These are phyloP conservation scores for Aspergillus melleus DNA, from an alignment of 2,329 filamentous ascomycete genomes.

Conservation along the genomic window DNA sequence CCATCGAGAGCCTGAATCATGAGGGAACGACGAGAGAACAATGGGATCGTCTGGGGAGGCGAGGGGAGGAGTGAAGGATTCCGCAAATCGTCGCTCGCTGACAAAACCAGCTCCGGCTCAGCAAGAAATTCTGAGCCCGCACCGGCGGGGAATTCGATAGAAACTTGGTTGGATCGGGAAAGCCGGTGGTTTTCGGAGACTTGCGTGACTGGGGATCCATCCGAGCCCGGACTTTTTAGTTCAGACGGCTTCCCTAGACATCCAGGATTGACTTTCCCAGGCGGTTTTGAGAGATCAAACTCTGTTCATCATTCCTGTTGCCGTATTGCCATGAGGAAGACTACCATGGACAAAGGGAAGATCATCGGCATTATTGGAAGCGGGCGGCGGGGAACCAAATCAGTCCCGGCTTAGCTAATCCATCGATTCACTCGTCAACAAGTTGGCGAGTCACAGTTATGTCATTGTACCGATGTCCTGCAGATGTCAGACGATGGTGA, in stretches of 20 bases:
- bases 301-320: neutral
- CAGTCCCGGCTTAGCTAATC: no score
- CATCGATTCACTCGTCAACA: no score
- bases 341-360: no score
- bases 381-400: no score
- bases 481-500: no score
- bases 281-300: neutral
- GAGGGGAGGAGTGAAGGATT: neutral
- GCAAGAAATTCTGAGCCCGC: constrained; percentile 1
- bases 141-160: constrained; percentile 1
- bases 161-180: neutral
- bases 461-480: no score
- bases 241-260: neutral
- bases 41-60: neutral
- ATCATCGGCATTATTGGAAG: no score
- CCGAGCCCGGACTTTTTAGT: neutral
- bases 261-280: neutral
- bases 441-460: no score
- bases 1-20: constrained; percentile 23
- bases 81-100: constrained; percentile 1
- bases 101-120: constrained; percentile 14
- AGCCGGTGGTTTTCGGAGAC: neutral
- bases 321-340: no score
- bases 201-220: neutral
- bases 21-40: constrained; percentile 2